Percentiles rank a stretch among this genome's conserved stretches.
Evolutionary conservation across 2,329 filamentous ascomycete genomes (phyloP).

Genomic region (Pseudohalonectria lignicola): DNA sequence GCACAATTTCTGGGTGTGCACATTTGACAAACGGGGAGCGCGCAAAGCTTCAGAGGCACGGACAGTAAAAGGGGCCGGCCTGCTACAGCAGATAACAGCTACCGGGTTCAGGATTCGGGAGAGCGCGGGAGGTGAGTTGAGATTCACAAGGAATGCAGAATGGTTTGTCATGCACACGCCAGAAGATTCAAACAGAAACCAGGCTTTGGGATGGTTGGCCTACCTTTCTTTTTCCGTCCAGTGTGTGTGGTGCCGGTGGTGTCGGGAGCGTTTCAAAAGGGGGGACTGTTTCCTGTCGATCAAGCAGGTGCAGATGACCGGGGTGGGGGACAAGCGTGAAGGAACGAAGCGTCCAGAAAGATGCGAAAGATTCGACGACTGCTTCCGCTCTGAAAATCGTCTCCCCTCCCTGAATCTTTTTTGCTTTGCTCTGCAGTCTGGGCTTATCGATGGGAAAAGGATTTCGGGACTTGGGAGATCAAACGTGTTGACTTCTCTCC

Average conservation of each 20-base stretch:
- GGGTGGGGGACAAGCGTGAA: no score
- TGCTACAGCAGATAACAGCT: background rate
- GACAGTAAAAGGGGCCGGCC: background rate
- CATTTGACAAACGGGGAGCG: no score
- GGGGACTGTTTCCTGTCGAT: slow-evolving; percentile 1
- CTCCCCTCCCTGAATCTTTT: no score
- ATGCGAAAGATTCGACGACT: no score
- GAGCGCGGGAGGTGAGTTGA: background rate
- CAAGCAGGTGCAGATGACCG: background rate
- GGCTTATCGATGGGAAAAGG: no score
- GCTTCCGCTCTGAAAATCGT: no score
- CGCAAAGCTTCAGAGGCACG: no score
- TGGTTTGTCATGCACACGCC: background rate
- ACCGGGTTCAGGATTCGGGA: background rate
- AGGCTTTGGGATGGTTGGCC: background rate
- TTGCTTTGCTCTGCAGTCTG: no score
- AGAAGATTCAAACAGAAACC: background rate
- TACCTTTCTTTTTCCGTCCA: background rate
- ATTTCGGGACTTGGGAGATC: no score
- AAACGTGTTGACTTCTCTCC: no score
- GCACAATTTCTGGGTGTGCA: no score
- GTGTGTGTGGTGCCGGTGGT: slow-evolving; percentile 2
- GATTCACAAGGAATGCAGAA: background rate
- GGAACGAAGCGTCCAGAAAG: no score
- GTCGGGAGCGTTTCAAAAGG: slow-evolving; percentile 12